Percentiles rank a stretch among this genome's conserved stretches.
Evolutionary conservation across 371 early-diverging fungal genomes (phyloP).

Genomic region (Lichtheimia ramosa): DNA sequence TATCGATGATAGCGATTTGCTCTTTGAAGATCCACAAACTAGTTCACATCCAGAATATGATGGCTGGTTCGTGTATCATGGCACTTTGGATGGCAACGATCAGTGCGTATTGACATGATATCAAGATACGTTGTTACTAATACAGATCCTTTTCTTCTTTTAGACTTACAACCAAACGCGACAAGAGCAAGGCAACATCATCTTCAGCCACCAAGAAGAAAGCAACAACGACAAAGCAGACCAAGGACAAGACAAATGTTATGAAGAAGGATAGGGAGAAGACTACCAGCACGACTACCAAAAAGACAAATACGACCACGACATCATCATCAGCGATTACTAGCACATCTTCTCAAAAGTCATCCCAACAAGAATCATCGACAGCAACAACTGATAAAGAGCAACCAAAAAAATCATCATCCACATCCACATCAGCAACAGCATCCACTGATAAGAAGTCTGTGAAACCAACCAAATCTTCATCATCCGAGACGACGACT

Average conservation of each 20-base stretch:
- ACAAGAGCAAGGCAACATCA: constrained; percentile 8
- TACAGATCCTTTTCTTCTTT: background rate
- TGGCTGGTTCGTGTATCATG: constrained; percentile 51
- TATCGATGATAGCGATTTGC: constrained; percentile 52
- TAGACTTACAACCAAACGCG: constrained; percentile 16
- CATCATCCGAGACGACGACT: background rate
- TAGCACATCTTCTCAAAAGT: too few species aligned
- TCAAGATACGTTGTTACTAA: background rate
- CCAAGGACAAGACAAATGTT: constrained; percentile 9
- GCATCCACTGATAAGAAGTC: background rate
- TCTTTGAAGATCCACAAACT: constrained; percentile 34
- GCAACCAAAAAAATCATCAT: constrained; percentile 7
- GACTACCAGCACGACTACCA: background rate
- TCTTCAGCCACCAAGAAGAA: constrained; percentile 6
- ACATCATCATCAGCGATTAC: too few species aligned
- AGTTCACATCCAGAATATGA: constrained; percentile 32
- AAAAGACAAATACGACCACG: too few species aligned
- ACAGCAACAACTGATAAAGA: background rate
- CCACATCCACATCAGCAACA: background rate
- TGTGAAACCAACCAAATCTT: background rate
- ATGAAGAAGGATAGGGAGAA: background rate
- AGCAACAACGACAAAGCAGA: background rate
- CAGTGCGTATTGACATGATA: constrained; percentile 24
- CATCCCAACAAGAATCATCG: too few species aligned
- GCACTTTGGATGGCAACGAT: constrained; percentile 47